Evolutionary conservation across 1,284 basidiomycete genomes (phyloP).

Genomic region (Sanghuangporus baumii): DNA sequence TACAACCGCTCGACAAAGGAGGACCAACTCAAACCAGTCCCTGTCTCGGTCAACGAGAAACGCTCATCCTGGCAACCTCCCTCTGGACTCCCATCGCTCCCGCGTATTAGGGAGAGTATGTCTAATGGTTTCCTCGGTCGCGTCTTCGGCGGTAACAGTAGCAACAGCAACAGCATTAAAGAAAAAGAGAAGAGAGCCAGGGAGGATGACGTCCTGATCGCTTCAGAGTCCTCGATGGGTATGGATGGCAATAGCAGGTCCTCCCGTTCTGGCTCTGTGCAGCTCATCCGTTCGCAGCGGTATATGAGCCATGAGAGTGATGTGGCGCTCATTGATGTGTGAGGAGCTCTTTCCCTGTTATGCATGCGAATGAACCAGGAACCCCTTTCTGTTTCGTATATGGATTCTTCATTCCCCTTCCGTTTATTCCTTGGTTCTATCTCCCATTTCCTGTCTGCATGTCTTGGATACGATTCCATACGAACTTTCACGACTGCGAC

Average conservation of each 20-base stretch:
- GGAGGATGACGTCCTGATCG: conserved; percentile 6
- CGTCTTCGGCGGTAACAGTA: conserved; percentile 54
- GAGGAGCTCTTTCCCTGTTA: neutral
- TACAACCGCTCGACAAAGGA: conserved; percentile 3
- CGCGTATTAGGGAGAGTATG: conserved; percentile 24
- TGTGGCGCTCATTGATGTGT: conserved; percentile 3
- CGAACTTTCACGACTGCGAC: neutral
- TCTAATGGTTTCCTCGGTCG: conserved; percentile 52
- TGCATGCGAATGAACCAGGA: neutral
- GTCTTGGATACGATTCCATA: conserved; percentile 5
- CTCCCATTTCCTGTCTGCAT: neutral
- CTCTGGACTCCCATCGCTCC: conserved; percentile 39
- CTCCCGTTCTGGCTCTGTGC: neutral
- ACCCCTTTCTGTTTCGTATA: neutral
- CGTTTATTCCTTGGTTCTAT: neutral
- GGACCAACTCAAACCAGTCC: conserved; percentile 13
- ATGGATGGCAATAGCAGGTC: neutral
- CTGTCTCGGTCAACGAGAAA: conserved; percentile 19
- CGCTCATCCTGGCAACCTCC: conserved; percentile 31
- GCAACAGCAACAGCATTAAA: conserved; percentile 31
- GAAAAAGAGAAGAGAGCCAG: conserved; percentile 8
- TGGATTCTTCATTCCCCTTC: conserved; percentile 7
- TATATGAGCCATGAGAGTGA: conserved; percentile 10
- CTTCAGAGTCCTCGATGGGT: conserved; percentile 6
- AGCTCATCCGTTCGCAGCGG: conserved; percentile 9